These are phyloP conservation scores for Phytophthora pinifolia DNA, from an alignment of 352 stramenopile genomes.

Conservation along the genomic window DNA sequence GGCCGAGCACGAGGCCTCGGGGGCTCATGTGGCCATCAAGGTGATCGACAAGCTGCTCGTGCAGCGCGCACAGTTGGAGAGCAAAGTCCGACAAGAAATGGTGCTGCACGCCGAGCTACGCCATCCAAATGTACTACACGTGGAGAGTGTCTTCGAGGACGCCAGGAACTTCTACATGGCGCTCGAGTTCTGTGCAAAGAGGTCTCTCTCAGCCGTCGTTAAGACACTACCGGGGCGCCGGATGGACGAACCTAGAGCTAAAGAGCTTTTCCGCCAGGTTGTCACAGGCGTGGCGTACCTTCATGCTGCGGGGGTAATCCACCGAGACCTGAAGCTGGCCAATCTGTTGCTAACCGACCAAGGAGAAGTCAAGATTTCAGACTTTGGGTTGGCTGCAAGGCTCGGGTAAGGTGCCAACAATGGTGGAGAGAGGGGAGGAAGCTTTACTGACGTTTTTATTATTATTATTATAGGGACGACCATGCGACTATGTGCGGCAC, in stretches of 20 bases:
- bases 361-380: conserved; percentile 64
- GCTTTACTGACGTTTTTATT: background rate
- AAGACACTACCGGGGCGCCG: conserved; percentile 33
- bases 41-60: conserved; percentile 81
- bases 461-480: conserved; percentile 33
- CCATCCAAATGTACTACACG: conserved; percentile 57
- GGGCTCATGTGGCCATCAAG: conserved; percentile 65
- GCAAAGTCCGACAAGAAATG: conserved; percentile 69
- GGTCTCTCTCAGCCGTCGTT: conserved; percentile 50
- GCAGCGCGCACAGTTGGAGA: conserved; percentile 55
- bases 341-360: conserved; percentile 67
- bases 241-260: conserved; percentile 47
- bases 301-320: conserved; percentile 62
- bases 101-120: conserved; percentile 60
- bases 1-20: conserved; percentile 43
- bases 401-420: conserved; percentile 32
- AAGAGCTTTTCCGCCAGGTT: conserved; percentile 60
- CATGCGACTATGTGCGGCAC: conserved; percentile 78
- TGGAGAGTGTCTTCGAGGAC: conserved; percentile 75
- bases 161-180: conserved; percentile 76
- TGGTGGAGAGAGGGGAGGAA: background rate
- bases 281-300: conserved; percentile 57
- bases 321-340: conserved; percentile 77
- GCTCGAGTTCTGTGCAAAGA: conserved; percentile 58
- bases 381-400: conserved; percentile 72